Evolutionary conservation across 2,329 filamentous ascomycete genomes (phyloP).

Genomic region (Alternaria gansuensis): DNA sequence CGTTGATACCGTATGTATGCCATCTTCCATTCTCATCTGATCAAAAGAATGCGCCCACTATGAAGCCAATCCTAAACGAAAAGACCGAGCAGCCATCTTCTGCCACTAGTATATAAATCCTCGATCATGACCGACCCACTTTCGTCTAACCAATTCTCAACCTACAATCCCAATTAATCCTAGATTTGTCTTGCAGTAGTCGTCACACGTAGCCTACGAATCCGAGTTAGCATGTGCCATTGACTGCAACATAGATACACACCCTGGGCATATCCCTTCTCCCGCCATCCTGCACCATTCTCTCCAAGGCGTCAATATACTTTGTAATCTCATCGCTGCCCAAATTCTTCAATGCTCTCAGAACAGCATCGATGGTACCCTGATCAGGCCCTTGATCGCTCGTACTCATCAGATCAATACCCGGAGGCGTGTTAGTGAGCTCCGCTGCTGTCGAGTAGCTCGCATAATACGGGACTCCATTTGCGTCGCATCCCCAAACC

Average conservation of each 20-base stretch:
- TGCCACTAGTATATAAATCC: neutral
- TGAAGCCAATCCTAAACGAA: neutral
- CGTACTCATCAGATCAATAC: constrained; percentile 31
- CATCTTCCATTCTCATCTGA: neutral
- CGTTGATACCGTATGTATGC: too few relatives aligned
- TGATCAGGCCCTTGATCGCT: constrained; percentile 20
- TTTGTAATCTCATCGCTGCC: constrained; percentile 17
- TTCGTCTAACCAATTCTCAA: rapidly evolving
- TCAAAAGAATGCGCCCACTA: neutral
- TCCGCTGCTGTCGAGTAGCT: constrained; percentile 24
- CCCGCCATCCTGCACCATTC: constrained; percentile 22
- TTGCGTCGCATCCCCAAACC: constrained; percentile 32
- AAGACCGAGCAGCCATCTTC: neutral
- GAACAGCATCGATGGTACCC: constrained; percentile 15
- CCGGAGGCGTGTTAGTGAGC: constrained; percentile 22
- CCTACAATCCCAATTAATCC: constrained; percentile 13
- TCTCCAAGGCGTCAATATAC: constrained; percentile 11
- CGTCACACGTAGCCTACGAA: constrained; percentile 22
- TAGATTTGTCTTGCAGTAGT: constrained; percentile 28
- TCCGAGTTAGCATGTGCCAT: neutral
- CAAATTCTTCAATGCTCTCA: constrained; percentile 14
- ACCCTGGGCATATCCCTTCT: constrained; percentile 18
- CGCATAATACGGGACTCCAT: constrained; percentile 20
- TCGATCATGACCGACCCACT: neutral
- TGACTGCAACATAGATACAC: neutral